Evolutionary conservation across 345 rosid genomes (phyloP).

Genomic region (Linum trigynum): DNA sequence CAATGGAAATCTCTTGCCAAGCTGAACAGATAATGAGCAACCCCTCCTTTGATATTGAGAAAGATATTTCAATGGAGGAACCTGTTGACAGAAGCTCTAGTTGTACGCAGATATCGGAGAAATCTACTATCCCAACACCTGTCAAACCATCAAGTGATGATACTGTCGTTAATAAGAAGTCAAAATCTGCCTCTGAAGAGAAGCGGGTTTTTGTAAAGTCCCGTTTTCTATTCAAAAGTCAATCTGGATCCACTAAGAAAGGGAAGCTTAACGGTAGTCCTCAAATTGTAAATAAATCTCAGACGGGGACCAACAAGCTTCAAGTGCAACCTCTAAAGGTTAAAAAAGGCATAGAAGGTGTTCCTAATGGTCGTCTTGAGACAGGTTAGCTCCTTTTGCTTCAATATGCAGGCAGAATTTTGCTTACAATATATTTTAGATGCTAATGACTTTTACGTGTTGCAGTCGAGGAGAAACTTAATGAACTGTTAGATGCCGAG

Average conservation of each 20-base stretch:
- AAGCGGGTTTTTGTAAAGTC: slow-evolving; percentile 41
- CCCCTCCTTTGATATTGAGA: slow-evolving; percentile 27
- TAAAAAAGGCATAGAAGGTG: slow-evolving; percentile 48
- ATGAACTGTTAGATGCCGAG: slow-evolving; percentile 81
- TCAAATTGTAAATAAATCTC: slow-evolving; percentile 43
- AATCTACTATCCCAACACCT: slow-evolving; percentile 21
- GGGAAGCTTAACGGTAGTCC: slow-evolving; percentile 35
- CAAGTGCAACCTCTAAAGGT: slow-evolving; percentile 43
- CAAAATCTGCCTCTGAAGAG: slow-evolving; percentile 38
- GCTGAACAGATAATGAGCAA: slow-evolving; percentile 22
- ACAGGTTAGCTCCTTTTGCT: slow-evolving; percentile 44
- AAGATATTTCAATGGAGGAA: slow-evolving; percentile 31
- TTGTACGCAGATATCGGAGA: slow-evolving; percentile 14
- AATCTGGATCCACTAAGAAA: slow-evolving; percentile 43
- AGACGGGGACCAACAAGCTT: slow-evolving; percentile 37
- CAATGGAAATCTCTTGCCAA: slow-evolving; percentile 20
- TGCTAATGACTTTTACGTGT: slow-evolving; percentile 11
- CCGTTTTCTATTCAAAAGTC: slow-evolving; percentile 44
- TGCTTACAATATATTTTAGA: background rate
- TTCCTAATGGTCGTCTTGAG: slow-evolving; percentile 65
- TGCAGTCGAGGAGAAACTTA: slow-evolving; percentile 93
- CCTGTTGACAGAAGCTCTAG: slow-evolving; percentile 16
- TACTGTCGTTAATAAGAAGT: slow-evolving; percentile 27
- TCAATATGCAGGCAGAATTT: slow-evolving; percentile 1
- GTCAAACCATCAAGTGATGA: slow-evolving; percentile 33